A percentile compares a stretch with the other conserved stretches of the same genome.
phyloP scores from a whole-genome alignment of 2,329 filamentous ascomycete species.

The Cladorrhinum sp. region DNA sequence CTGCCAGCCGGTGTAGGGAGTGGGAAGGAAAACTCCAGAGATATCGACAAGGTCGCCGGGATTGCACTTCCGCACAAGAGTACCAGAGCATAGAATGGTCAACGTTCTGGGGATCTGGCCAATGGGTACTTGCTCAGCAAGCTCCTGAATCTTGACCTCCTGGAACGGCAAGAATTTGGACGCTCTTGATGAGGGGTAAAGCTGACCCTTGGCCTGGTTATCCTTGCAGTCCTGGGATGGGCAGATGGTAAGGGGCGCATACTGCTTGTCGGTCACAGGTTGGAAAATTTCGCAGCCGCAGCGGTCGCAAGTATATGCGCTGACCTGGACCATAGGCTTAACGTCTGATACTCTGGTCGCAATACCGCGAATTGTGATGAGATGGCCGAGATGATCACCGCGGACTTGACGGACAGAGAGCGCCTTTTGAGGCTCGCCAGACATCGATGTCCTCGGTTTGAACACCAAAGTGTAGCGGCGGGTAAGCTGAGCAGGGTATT shows the following conservation, averaged over 20 bases:
- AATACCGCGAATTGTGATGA: constrained; percentile 94
- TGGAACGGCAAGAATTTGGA: constrained; percentile 98
- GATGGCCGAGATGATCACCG: constrained; percentile 85
- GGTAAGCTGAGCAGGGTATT: constrained; percentile 89
- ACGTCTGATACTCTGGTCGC: constrained; percentile 95
- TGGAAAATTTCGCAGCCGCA: constrained; percentile 98
- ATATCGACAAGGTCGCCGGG: constrained; percentile 94
- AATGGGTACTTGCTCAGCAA: constrained; percentile 98
- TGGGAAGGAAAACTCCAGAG: constrained; percentile 92
- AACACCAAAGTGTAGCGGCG: constrained; percentile 94
- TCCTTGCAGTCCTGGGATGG: constrained; percentile 84
- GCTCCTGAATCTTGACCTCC: constrained; percentile 97
- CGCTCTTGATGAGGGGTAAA: constrained; percentile 90
- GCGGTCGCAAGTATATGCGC: constrained; percentile 94
- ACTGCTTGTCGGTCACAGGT: constrained; percentile 87
- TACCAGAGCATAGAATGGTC: constrained; percentile 86
- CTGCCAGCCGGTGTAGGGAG: constrained; percentile 97
- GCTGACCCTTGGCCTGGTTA: constrained; percentile 89
- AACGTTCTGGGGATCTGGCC: constrained; percentile 93
- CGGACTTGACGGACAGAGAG: constrained; percentile 91
- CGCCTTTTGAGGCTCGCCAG: constrained; percentile 59
- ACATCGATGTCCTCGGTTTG: constrained; percentile 78
- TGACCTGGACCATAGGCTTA: constrained; percentile 95
- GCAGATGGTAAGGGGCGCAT: constrained; percentile 80
- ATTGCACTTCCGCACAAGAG: constrained; percentile 79